Evolutionary conservation across 352 stramenopile species (phyloP), one percentile per base, ranked within the genome.

Genomic region (Pythium grandisporangium): DNA sequence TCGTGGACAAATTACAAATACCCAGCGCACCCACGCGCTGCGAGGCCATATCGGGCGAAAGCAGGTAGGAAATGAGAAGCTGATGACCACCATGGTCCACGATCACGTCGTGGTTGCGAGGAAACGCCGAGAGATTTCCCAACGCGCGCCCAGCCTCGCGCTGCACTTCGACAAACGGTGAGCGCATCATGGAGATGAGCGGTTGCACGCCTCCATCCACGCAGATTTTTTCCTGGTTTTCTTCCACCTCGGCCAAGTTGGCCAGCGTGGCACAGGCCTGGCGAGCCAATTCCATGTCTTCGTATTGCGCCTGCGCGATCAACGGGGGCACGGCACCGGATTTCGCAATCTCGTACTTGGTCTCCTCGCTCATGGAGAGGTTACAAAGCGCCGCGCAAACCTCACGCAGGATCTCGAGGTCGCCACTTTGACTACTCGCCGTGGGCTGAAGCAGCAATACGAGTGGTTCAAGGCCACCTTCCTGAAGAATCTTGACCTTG

Each of bases 281-380:
- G 1, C 71, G 75, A 2, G 92, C 74, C 5, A 98, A 66, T 25
- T 91, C 66, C 69, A 95, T 92, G 56, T 98, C 93, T 53, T 98
- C 90, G 6, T 74, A 96, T 54, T 96, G 78, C 10, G 94, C 90
- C 30, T 96, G 83, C 5, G 70, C 63, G 25, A 98, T 92, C 2
- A 98, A 66, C 16, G 88, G 80, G 11, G 78, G 44, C 12, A 98
- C 77, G 4, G 84, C 85, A 3, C 94, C 94, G 37, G 73, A 95
- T 53, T 98, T 98, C 14, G 85, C 78, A 27, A 98, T 95, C 58
- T 98, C 95, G 49, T 97, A 98, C 61, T 98, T 98, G 54, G 95
- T 98, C 55, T 98, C 93, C 39, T 98, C 93, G 24, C 80, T 90
- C 25, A 96, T 63, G 5, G 90, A 96, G 22, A 98, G 68, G 61